These are phyloP conservation scores for Cornus suecica DNA, from an alignment of 148 eudicot genomes.

Conservation along the genomic window DNA sequence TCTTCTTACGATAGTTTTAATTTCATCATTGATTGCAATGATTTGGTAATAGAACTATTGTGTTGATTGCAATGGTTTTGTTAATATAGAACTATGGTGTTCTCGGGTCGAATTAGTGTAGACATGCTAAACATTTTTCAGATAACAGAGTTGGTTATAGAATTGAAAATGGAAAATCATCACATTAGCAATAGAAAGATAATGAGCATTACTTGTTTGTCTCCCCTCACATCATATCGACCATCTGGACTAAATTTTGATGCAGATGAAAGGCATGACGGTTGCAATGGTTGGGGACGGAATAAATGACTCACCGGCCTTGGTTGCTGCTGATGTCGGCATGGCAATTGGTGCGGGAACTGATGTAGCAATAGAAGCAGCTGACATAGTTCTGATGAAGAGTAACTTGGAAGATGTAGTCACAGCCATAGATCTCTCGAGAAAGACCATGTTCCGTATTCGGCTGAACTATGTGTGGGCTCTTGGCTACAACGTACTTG, in stretches of 20 bases:
- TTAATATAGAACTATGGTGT: not conserved
- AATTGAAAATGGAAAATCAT: not conserved
- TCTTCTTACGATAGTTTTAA: not conserved
- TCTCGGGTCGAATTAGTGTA: not conserved
- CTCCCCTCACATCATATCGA: not conserved
- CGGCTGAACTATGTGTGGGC: conserved; percentile 94
- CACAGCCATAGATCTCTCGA: conserved; percentile 86
- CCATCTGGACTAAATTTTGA: not conserved
- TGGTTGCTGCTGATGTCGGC: conserved; percentile 92
- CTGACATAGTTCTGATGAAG: conserved; percentile 84
- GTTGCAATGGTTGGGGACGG: conserved; percentile 99
- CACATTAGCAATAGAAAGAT: not conserved
- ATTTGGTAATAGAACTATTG: not conserved
- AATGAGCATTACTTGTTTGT: not conserved
- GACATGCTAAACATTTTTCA: not conserved
- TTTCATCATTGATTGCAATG: not conserved
- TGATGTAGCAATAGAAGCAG: conserved; percentile 96
- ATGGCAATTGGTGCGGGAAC: conserved; percentile 99
- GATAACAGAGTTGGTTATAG: not conserved
- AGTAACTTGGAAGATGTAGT: conserved; percentile 90
- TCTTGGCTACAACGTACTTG: conserved; percentile 88
- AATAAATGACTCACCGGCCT: conserved; percentile 93
- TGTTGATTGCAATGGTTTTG: not conserved
- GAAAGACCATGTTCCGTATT: conserved; percentile 78
- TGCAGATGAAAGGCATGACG: conserved; percentile 65